phyloP scores from a whole-genome alignment of 2,329 filamentous ascomycete species.

The Aspergillus sp. region DNA sequence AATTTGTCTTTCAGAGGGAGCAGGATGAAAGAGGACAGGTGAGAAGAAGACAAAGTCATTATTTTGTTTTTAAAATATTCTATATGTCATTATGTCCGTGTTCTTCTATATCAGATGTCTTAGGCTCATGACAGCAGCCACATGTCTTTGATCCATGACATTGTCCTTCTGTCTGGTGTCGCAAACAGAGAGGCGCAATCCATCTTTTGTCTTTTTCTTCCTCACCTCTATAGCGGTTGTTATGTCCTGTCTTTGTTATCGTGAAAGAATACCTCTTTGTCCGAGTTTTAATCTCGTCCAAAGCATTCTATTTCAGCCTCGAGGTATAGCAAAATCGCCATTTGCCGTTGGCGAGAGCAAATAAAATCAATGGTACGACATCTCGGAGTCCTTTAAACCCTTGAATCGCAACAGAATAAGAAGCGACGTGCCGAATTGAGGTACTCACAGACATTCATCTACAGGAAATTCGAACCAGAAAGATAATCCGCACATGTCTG shows the following conservation, averaged over 20 bases:
- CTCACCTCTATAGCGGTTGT: not conserved
- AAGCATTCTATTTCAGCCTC: not conserved
- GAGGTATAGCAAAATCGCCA: not conserved
- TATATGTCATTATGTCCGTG: not conserved
- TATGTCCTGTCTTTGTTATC: slow-evolving; percentile 7
- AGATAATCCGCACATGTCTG: slow-evolving; percentile 11
- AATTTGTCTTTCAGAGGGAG: not conserved
- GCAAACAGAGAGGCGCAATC: slow-evolving; percentile 4
- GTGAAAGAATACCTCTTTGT: slow-evolving; percentile 8
- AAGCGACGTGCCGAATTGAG: slow-evolving; percentile 12
- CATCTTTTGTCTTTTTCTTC: slow-evolving; percentile 4
- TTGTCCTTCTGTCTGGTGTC: slow-evolving; percentile 3
- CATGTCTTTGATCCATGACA: slow-evolving; percentile 15
- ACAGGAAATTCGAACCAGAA: slow-evolving; percentile 16
- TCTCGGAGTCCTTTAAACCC: not conserved
- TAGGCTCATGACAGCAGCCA: slow-evolving; percentile 20
- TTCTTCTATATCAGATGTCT: slow-evolving; percentile 19
- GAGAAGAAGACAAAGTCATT: not conserved
- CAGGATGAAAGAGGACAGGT: not conserved
- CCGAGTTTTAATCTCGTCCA: not conserved
- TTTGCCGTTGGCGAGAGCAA: not conserved
- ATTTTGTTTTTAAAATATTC: not conserved
- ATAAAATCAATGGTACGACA: not conserved
- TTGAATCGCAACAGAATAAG: not conserved
- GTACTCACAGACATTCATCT: slow-evolving; percentile 9